Percentiles rank a stretch among this genome's conserved stretches.
Conservation (phyloP, 257 asterid species). For the Petrea volubilis region DNA sequence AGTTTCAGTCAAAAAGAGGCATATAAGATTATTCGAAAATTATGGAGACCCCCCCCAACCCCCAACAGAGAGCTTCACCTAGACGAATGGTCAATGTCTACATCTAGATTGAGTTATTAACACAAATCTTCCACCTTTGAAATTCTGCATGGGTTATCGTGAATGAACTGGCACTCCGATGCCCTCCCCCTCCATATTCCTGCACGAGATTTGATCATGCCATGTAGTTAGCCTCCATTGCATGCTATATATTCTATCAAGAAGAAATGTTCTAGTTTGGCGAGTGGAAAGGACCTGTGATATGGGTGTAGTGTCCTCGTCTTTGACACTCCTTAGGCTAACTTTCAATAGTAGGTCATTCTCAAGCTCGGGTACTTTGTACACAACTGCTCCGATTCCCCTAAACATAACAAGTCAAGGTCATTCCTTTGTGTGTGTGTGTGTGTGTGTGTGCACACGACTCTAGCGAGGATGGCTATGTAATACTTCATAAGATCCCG, state of each 20-base stretch:
- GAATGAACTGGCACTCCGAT: constrained; percentile 82
- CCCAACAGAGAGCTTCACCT: not conserved
- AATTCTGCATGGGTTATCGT: constrained; percentile 52
- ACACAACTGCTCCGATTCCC: constrained; percentile 90
- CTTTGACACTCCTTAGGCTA: constrained; percentile 72
- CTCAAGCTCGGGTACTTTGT: constrained; percentile 76
- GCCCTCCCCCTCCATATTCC: constrained; percentile 89
- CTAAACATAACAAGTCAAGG: constrained; percentile 31
- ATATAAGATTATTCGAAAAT: not conserved
- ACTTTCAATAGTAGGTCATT: constrained; percentile 60
- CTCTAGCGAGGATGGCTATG: not conserved
- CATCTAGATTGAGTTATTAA: constrained; percentile 25
- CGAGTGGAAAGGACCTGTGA: constrained; percentile 53
- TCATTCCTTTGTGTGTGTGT: not conserved
- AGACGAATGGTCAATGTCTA: not conserved
- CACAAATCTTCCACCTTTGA: constrained; percentile 57
- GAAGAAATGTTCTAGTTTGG: not conserved
- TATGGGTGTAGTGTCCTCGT: constrained; percentile 80
- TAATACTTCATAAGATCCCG: not conserved
- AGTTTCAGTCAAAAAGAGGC: constrained; percentile 23
- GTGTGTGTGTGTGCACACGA: too few species aligned
- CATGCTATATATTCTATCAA: constrained; percentile 8
- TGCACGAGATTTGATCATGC: constrained; percentile 28
- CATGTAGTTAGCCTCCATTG: constrained; percentile 9
- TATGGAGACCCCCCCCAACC: constrained; percentile 12